These are phyloP conservation scores for Margaritispora aquatica DNA, from an alignment of 495 filamentous ascomycete species.

Conservation along the genomic window DNA sequence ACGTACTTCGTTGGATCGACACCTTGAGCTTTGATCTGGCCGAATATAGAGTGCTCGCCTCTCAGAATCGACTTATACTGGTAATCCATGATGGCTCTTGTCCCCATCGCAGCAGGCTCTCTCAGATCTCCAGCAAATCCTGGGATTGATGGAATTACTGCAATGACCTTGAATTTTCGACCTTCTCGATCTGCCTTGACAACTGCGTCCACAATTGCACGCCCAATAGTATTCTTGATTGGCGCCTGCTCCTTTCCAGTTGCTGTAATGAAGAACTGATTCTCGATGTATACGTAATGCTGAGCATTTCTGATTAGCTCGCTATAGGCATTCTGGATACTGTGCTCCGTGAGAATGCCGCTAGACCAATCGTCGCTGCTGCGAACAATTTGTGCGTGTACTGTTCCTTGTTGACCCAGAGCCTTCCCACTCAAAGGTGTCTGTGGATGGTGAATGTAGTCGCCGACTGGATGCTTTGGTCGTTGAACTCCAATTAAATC, in stretches of 20 bases:
- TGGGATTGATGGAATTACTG: slow-evolving; percentile 83
- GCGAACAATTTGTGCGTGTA: slow-evolving; percentile 77
- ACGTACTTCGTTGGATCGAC: slow-evolving; percentile 77
- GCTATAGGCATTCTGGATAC: slow-evolving; percentile 87
- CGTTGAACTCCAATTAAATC: slow-evolving; percentile 82
- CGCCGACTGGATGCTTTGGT: slow-evolving; percentile 78
- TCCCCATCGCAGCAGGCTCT: slow-evolving; percentile 75
- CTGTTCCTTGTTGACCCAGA: slow-evolving; percentile 55
- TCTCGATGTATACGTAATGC: slow-evolving; percentile 95
- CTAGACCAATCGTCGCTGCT: slow-evolving; percentile 94
- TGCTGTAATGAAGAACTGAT: slow-evolving; percentile 96
- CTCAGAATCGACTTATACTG: slow-evolving; percentile 94
- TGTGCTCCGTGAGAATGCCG: slow-evolving; percentile 82
- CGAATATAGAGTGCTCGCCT: slow-evolving; percentile 84
- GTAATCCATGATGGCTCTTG: slow-evolving; percentile 95
- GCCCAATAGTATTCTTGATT: slow-evolving; percentile 80
- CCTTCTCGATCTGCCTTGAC: slow-evolving; percentile 75
- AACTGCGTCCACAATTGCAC: slow-evolving; percentile 84
- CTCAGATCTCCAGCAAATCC: slow-evolving; percentile 91
- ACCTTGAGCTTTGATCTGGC: slow-evolving; percentile 67
- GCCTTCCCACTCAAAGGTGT: slow-evolving; percentile 47
- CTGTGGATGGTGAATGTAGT: slow-evolving; percentile 78
- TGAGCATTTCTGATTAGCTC: slow-evolving; percentile 78
- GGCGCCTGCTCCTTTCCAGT: slow-evolving; percentile 82
- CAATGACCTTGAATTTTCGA: slow-evolving; percentile 86